Evolutionary conservation across 257 asterid genomes (phyloP).

Genomic region (Voacanga thouarsii): DNA sequence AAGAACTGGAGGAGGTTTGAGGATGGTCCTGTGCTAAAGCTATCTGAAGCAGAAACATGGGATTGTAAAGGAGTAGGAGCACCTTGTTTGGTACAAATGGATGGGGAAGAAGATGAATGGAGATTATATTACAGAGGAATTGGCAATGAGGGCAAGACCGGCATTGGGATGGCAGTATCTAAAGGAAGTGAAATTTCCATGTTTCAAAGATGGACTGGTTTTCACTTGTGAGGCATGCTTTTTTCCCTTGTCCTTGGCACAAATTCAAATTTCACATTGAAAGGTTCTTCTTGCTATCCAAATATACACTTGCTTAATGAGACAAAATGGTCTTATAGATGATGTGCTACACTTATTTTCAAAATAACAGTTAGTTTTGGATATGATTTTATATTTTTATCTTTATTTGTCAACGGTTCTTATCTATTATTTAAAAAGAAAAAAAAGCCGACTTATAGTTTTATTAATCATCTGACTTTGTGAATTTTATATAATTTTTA

Average conservation of each 20-base stretch:
- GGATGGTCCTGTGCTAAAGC: constrained; percentile 45
- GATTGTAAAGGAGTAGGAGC: constrained; percentile 78
- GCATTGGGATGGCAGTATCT: constrained; percentile 78
- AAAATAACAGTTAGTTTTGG: no score
- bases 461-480: no score
- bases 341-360: no score
- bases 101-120: constrained; percentile 65
- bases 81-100: constrained; percentile 77
- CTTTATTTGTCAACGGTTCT: no score
- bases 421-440: no score
- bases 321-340: background rate
- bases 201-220: constrained; percentile 67
- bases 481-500: no score
- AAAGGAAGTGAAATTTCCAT: constrained; percentile 37
- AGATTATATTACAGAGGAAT: constrained; percentile 79
- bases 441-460: no score
- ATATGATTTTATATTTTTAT: no score
- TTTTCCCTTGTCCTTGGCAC: background rate
- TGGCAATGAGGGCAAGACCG: constrained; percentile 67
- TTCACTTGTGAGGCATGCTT: constrained; percentile 38
- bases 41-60: constrained; percentile 57
- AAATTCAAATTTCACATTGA: background rate
- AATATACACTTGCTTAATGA: background rate
- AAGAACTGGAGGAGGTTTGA: constrained; percentile 60
- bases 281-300: background rate